These are phyloP conservation scores for Hysterangium stoloniferum DNA, from an alignment of 768 basidiomycete genomes.

Conservation along the genomic window DNA sequence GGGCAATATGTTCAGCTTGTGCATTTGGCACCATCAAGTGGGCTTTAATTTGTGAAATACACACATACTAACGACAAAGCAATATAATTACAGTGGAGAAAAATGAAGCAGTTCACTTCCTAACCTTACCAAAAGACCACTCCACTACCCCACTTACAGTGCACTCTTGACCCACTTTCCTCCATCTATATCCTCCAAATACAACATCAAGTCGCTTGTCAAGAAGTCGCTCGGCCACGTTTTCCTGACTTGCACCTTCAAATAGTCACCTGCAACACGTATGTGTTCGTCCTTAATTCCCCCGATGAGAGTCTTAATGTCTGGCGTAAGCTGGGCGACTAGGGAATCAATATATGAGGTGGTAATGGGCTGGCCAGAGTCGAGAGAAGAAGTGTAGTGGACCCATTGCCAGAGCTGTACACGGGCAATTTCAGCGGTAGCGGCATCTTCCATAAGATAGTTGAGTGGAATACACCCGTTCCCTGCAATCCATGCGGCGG, in stretches of 20 bases:
- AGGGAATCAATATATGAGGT: constrained; percentile 59
- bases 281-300: constrained; percentile 67
- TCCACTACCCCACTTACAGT: too few relatives aligned
- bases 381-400: constrained; percentile 57
- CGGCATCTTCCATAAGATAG: constrained; percentile 96
- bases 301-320: constrained; percentile 54
- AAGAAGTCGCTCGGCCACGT: constrained; percentile 93
- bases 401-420: constrained; percentile 99
- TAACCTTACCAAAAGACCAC: too few relatives aligned
- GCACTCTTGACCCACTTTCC: constrained; percentile 45
- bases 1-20: too few relatives aligned
- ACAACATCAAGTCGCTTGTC: constrained; percentile 89
- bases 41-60: too few relatives aligned
- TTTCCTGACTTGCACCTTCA: constrained; percentile 71
- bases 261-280: constrained; percentile 64
- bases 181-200: constrained; percentile 73
- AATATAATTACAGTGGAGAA: too few relatives aligned
- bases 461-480: constrained; percentile 98
- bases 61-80: too few relatives aligned
- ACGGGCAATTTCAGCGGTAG: constrained; percentile 96
- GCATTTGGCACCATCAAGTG: too few relatives aligned
- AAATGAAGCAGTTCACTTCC: too few relatives aligned
- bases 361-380: constrained; percentile 63
- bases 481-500: constrained; percentile 91
- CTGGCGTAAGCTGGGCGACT: constrained; percentile 58